Evolutionary conservation across 345 rosid genomes (phyloP), one percentile per base, ranked within the genome.

Genomic region (Xanthoceras sorbifolium): DNA sequence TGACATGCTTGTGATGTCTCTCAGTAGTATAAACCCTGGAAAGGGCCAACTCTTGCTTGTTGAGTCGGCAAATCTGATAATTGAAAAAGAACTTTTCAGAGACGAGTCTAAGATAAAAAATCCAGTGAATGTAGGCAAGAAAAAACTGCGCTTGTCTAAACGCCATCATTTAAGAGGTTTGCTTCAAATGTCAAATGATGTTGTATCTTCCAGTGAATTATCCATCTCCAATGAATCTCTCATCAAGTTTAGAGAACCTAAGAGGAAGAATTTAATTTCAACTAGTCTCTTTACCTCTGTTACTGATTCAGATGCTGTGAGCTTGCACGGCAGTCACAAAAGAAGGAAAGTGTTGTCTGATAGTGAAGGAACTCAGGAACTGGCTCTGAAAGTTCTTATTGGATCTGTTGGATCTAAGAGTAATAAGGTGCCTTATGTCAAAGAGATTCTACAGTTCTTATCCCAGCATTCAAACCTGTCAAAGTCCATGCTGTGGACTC

Each of bases 341-440:
- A 83, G 82, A 70, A 81, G 80, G 76, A 86, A 75, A 71, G 18
- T 78, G 71, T 25, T 81, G 71, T 75, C 84, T 67, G 70, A 70
- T 42, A 29, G 6, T 66, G 87, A 81, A 76, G 78, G 64, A 69
- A 80, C 64, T 22, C 81, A 72, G 72, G 82, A 81, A 79, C 90
- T 82, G 69, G 69, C 76, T 68, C 88, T 90, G 60, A 95, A 92
- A 85, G 70, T 93, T 85, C 97, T 95, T 73, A 90, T 95, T 74
- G 99, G 99, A 69, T 95, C 99, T 60, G 97, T 95, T 79, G 99
- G 98, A 76, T 95, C 98, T 26, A 95, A 95, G 84, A 95, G 99
- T 91, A 95, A 93, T 83, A 95, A 95, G 83, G 86, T 90, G 70
- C 90, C 81, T 70, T 95, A 92, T 22, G 88, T 95, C 67, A 87